Evolutionary conservation across 2,329 filamentous ascomycete species (phyloP).

Genomic region (Hypomyces perniciosus): DNA sequence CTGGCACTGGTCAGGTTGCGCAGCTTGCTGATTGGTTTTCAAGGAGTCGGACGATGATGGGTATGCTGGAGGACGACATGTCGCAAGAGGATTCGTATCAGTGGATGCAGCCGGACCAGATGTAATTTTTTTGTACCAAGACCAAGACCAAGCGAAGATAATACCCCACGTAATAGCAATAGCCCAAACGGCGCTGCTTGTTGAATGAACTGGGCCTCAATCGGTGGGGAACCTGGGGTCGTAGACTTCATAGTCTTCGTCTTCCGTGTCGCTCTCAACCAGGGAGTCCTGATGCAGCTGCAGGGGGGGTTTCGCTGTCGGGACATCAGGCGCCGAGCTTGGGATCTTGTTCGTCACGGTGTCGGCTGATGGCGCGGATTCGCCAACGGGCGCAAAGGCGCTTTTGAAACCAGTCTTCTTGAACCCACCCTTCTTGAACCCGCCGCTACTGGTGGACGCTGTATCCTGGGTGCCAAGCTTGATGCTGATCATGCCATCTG

Average conservation of each 20-base stretch:
- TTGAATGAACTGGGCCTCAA: slow-evolving; percentile 31
- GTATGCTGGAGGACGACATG: slow-evolving; percentile 56
- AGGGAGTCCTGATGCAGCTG: slow-evolving; percentile 18
- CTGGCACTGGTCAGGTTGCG: slow-evolving; percentile 28
- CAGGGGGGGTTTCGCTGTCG: slow-evolving; percentile 28
- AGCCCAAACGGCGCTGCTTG: background rate
- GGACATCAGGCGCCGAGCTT: slow-evolving; percentile 25
- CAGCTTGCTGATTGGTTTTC: slow-evolving; percentile 62
- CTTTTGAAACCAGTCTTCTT: slow-evolving; percentile 82
- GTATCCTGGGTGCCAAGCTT: slow-evolving; percentile 44
- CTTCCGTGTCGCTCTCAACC: slow-evolving; percentile 59
- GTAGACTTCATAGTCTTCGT: slow-evolving; percentile 66
- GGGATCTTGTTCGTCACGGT: background rate
- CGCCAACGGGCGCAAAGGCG: slow-evolving; percentile 56
- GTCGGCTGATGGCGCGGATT: slow-evolving; percentile 7
- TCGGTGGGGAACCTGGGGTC: slow-evolving; percentile 55
- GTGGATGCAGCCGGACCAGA: slow-evolving; percentile 25
- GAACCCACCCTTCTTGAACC: slow-evolving; percentile 65
- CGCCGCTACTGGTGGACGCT: slow-evolving; percentile 28
- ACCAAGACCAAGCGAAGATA: too few relatives aligned
- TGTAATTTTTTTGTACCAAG: background rate
- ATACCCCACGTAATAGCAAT: too few relatives aligned
- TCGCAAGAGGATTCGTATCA: slow-evolving; percentile 37
- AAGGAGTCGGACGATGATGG: slow-evolving; percentile 59
- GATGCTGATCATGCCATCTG: slow-evolving; percentile 62